Conservation (phyloP, 768 basidiomycete species). For the Pisolithus microcarpus region DNA sequence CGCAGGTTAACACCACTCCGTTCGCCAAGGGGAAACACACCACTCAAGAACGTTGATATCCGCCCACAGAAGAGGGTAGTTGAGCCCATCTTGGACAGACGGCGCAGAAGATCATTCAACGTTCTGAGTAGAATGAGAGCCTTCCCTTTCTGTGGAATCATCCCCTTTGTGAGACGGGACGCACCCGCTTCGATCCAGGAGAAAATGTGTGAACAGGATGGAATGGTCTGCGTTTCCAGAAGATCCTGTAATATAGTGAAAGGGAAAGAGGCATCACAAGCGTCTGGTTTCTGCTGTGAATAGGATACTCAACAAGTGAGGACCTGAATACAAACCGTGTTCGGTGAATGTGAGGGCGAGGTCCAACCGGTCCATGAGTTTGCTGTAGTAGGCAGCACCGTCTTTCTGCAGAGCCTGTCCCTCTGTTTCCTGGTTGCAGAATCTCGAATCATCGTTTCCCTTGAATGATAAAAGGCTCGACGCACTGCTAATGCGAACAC, state of each 20-base stretch:
- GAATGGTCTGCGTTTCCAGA: conserved; percentile 78
- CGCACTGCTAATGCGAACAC: conserved; percentile 66
- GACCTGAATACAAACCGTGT: conserved; percentile 42
- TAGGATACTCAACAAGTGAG: neutral
- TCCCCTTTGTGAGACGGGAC: conserved; percentile 60
- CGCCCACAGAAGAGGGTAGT: conserved; percentile 86
- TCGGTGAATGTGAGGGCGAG: conserved; percentile 71
- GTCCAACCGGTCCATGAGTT: conserved; percentile 59
- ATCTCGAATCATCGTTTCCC: neutral
- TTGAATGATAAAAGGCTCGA: conserved; percentile 9
- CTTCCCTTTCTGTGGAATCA: conserved; percentile 84
- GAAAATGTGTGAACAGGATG: conserved; percentile 81
- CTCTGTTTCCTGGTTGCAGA: conserved; percentile 48
- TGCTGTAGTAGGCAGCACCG: conserved; percentile 51
- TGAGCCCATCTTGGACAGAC: conserved; percentile 78
- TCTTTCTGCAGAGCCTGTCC: conserved; percentile 53
- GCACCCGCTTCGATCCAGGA: conserved; percentile 79
- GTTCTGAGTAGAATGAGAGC: conserved; percentile 78
- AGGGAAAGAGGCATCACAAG: conserved; percentile 70
- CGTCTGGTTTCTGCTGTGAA: conserved; percentile 40
- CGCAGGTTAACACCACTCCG: conserved; percentile 87
- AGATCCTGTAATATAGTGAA: conserved; percentile 73
- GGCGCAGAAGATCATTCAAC: conserved; percentile 79
- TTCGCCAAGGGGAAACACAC: conserved; percentile 82
- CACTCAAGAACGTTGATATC: conserved; percentile 80